A percentile compares a stretch with the other conserved stretches of the same genome.
Conservation (phyloP, 768 basidiomycete genomes). For the Leccinum rimulosum region DNA sequence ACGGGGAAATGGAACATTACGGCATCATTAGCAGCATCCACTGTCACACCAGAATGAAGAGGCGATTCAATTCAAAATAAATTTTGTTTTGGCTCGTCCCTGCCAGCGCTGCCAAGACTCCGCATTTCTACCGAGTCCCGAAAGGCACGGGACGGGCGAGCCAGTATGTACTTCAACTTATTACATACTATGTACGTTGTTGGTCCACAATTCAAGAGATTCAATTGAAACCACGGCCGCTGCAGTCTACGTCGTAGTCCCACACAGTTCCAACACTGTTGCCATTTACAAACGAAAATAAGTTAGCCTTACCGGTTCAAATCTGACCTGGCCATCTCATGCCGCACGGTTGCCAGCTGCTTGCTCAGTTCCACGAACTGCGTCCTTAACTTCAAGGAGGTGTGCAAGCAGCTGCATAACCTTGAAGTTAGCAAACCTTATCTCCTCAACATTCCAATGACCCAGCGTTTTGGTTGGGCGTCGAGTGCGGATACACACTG, state of each 20-base stretch:
- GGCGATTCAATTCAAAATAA: constrained; percentile 1
- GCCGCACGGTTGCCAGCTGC: neutral
- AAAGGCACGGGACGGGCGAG: neutral
- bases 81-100: neutral
- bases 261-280: neutral
- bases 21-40: neutral
- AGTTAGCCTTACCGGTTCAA: neutral
- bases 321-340: too few relatives aligned
- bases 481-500: too few relatives aligned
- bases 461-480: too few relatives aligned
- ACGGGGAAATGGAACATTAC: constrained; percentile 9
- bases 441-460: too few relatives aligned
- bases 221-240: neutral
- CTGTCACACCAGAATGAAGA: neutral
- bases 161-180: neutral
- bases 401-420: neutral
- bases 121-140: neutral
- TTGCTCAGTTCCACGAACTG: neutral
- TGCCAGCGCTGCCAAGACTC: neutral
- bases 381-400: neutral
- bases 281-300: neutral
- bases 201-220: too few relatives aligned
- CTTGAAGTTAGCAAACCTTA: neutral
- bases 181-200: too few relatives aligned
- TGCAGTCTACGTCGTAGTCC: too few relatives aligned